Percentiles rank a stretch among this genome's conserved stretches.
These are phyloP conservation scores for Colletotrichum chrysophilum DNA, from an alignment of 2,329 filamentous ascomycete genomes.

Conservation along the genomic window DNA sequence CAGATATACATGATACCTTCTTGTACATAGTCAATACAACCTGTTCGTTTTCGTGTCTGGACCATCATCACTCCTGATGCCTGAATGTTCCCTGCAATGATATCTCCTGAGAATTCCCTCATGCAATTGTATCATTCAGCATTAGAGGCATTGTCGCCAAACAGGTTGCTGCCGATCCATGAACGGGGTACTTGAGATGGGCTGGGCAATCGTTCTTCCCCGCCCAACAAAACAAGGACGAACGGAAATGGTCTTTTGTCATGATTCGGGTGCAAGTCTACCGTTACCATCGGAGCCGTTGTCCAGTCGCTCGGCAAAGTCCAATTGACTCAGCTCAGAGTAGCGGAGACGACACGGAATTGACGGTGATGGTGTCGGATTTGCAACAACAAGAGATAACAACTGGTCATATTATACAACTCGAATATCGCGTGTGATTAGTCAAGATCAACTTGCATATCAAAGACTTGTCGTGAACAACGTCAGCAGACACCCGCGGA, in stretches of 20 bases:
- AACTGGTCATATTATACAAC: not conserved
- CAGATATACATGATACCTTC: not conserved
- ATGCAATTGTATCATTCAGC: fast-evolving
- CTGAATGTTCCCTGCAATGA: not conserved
- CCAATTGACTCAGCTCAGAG: not conserved
- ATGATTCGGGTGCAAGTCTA: not conserved
- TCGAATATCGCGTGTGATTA: not conserved
- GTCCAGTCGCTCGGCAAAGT: not conserved
- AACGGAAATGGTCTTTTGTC: not conserved
- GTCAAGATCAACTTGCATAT: not conserved
- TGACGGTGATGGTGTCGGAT: not conserved
- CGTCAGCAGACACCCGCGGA: not conserved
- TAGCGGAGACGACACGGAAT: not conserved
- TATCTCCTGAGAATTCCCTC: not conserved
- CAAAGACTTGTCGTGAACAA: not conserved
- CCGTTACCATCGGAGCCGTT: not conserved
- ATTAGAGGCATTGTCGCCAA: not conserved
- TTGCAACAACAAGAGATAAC: not conserved
- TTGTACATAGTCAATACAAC: not conserved
- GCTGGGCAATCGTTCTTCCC: not conserved
- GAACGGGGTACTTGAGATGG: not conserved
- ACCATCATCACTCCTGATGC: not conserved
- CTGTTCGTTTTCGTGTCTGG: not conserved
- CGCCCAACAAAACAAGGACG: not conserved
- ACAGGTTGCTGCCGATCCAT: not conserved